Conservation (phyloP, 805 yeast species). For the Candida chilensis region DNA sequence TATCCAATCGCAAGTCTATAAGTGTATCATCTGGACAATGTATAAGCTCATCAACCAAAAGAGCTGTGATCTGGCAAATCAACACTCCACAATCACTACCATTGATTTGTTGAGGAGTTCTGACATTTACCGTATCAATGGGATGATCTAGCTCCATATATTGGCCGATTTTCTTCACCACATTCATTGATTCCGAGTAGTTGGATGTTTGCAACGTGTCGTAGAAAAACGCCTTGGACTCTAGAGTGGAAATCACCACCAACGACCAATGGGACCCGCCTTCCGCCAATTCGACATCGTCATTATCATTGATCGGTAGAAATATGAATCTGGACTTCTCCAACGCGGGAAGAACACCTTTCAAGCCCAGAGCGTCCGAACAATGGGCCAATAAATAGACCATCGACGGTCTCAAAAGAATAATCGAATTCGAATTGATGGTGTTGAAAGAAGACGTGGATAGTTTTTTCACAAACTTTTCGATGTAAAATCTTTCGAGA, state of each 20-base stretch:
- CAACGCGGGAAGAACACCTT: slow-evolving; percentile 12
- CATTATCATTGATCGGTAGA: slow-evolving; percentile 61
- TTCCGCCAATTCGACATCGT: slow-evolving; percentile 45
- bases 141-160: slow-evolving; percentile 11
- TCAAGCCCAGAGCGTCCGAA: no score
- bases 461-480: slow-evolving; percentile 1
- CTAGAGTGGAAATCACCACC: slow-evolving; percentile 40
- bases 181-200: slow-evolving; percentile 18
- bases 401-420: slow-evolving; percentile 51
- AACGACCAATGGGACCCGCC: slow-evolving; percentile 78
- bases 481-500: slow-evolving; percentile 24
- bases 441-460: slow-evolving; percentile 5
- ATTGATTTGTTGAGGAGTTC: slow-evolving; percentile 52
- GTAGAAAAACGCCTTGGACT: slow-evolving; percentile 39
- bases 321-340: slow-evolving; percentile 38
- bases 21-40: slow-evolving; percentile 13
- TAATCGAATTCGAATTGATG: slow-evolving; percentile 21
- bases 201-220: slow-evolving; percentile 49
- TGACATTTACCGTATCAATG: no score
- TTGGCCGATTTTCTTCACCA: slow-evolving; percentile 17
- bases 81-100: slow-evolving; percentile 61
- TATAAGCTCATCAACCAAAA: slow-evolving; percentile 20
- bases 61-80: slow-evolving; percentile 23
- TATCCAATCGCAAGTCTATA: slow-evolving; percentile 27
- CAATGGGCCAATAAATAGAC: slow-evolving; percentile 48